Evolutionary conservation across 2,329 filamentous ascomycete genomes (phyloP).

Genomic region (Pestalotiopsis sp.): DNA sequence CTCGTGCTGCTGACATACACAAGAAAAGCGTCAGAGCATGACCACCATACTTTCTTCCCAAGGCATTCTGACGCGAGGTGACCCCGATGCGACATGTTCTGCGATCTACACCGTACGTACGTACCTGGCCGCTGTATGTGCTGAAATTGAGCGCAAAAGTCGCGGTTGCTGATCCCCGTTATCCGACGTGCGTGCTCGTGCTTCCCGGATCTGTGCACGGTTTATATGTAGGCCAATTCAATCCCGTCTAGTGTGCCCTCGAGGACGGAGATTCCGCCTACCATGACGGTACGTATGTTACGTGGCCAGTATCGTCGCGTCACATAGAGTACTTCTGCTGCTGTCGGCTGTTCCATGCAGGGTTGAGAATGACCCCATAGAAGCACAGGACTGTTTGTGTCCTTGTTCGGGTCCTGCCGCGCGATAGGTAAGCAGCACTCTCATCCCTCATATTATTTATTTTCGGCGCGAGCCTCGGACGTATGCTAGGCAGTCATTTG

Average conservation of each 20-base stretch:
- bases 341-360: not conserved
- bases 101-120: not conserved
- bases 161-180: not conserved
- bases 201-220: not conserved
- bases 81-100: not conserved
- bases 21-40: not conserved
- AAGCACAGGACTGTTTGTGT: constrained; percentile 1
- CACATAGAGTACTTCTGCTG: not conserved
- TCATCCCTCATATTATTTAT: not conserved
- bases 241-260: not conserved
- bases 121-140: not conserved
- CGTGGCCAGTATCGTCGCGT: not conserved
- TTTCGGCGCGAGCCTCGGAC: not conserved
- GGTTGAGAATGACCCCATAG: not conserved
- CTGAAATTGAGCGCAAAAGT: not conserved
- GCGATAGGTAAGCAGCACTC: not conserved
- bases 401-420: not conserved
- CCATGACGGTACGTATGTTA: not conserved
- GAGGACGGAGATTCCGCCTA: not conserved
- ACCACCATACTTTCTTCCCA: not conserved
- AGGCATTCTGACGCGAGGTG: not conserved
- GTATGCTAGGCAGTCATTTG: not conserved
- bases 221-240: not conserved
- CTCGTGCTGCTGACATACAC: not conserved
- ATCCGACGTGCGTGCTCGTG: not conserved